Evolutionary conservation across 768 basidiomycete genomes (phyloP), one percentile per base, ranked within the genome.

Genomic region (Naganishia randhawae): DNA sequence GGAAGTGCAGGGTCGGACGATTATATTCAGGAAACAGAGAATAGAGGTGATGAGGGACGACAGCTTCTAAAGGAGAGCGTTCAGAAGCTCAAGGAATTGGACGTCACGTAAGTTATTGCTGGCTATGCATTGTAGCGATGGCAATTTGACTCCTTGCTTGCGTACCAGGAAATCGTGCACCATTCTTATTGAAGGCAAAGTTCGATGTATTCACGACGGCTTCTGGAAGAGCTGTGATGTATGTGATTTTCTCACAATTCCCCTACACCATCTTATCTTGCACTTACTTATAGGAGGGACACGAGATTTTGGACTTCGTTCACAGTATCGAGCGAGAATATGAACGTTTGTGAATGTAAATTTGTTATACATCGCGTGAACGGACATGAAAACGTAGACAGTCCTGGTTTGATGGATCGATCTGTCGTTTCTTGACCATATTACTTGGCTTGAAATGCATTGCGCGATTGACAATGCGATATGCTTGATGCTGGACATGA

Each of bases 171-270:
- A 88, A 81, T 93, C 91, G 76, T 96, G 93, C 81, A 92, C 92
- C 8, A 83, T 97, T 51, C 74, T 91, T 42, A 89, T 97, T 73
- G 88, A 85, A 73, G 78, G 71, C 41, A 39, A 74, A 72, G 8
- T 78, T 72, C 48, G 74, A 75, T 71, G 78, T 75, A 71, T 71
- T n/a, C 70, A 71, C 51, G 70, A 71, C 35, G 70, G 83, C 9
- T 84, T 81, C 55, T 92, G 91, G 91, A 86, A 88, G 75, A 80
- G 87, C 52, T 94, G 90, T 77, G 86, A 89, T 80, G 89, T 90
- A 73, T 76, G 84, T 75, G 8, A 16, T 39, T 10, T 42, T 22
- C 78, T 69, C 42, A 27, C 51, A 35, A 25, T 50, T 66, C 61
- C 9, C 32, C 66, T 31, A 52, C 50, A 4, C 52, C 50, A 53